Base-by-base conservation (phyloP, 257 asterid species). In the Anisodus acutangulus region DNA sequence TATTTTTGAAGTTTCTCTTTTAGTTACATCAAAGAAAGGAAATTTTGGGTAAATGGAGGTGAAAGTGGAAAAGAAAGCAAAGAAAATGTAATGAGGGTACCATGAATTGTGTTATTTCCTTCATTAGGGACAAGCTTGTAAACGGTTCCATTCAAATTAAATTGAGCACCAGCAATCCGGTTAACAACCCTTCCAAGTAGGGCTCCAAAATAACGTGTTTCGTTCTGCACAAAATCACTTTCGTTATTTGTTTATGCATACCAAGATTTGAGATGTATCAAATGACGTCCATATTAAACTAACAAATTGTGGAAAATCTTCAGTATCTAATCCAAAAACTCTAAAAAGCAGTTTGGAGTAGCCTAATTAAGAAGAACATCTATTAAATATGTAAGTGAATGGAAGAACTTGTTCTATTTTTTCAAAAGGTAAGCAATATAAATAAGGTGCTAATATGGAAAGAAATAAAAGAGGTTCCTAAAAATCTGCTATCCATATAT, bases 141-240 rank as follows among this genome's bases (percentile, higher is more conserved):
- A 31, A n/a, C 4, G 31, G 55, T 78, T 9, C 86, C 86, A 53
- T 84, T 64, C 19, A 84, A 62, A 49, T 70, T 78, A 71, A 84
- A 84, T 37, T 78, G 72, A 31, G 86, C 86, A 47, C 83, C 86
- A 17, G 45, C 67, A 35, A 84, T 84, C 67, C 83, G 53, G 59
- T 78, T 84, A 47, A 31, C 86, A 58, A 84, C 83, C 74, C 86
- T 62, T 0, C 86, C 86, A 45, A 84, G 78, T 45, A 78, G 15
- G 10, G 80, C 83, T 49, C 86, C 86, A 0, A 84, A 84, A 53
- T 78, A 62, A 39, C 45, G 16, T 11, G 35, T 37, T 9, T 84
- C 83, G 4, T 51, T 41, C 84, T 84, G 60, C 82, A 41, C 12
- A 54, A 2, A 0, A 84, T 54, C 8, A 43, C 7, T 22, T 13